Conservation (phyloP, 2,329 filamentous ascomycete species). For the Rutstroemia sydowiana region DNA sequence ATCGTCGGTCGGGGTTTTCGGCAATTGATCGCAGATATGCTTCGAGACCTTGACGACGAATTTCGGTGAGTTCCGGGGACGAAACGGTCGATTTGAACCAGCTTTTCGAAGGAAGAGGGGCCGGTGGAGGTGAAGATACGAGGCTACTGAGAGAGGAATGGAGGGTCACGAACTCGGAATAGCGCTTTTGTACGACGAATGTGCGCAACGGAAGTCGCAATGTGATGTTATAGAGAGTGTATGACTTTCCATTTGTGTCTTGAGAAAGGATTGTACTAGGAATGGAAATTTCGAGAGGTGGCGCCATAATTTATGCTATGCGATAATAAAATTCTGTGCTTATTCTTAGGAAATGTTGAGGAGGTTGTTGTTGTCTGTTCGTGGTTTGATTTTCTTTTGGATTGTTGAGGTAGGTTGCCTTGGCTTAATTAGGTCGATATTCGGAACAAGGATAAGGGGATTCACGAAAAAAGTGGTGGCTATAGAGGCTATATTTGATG, state of each 20-base stretch:
- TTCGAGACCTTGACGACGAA: slow-evolving; percentile 62
- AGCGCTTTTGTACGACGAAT: slow-evolving; percentile 71
- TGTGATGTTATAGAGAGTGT: slow-evolving; percentile 72
- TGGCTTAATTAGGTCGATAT: not conserved
- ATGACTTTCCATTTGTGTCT: slow-evolving; percentile 46
- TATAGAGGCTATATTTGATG: too few relatives aligned
- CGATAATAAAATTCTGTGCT: not conserved
- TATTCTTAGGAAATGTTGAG: not conserved
- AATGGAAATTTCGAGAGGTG: slow-evolving; percentile 60
- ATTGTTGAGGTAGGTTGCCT: slow-evolving; percentile 3
- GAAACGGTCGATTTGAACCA: slow-evolving; percentile 70
- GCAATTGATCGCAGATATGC: slow-evolving; percentile 66
- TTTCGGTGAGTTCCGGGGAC: slow-evolving; percentile 61
- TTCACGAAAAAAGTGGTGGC: slow-evolving; percentile 8
- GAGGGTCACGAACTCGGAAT: slow-evolving; percentile 68
- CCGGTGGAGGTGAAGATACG: slow-evolving; percentile 57
- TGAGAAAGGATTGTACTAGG: slow-evolving; percentile 53
- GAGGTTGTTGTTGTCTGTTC: not conserved
- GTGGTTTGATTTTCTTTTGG: not conserved
- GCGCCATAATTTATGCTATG: slow-evolving; percentile 42
- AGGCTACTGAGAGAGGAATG: slow-evolving; percentile 54
- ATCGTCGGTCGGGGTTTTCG: slow-evolving; percentile 64
- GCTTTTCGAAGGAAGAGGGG: slow-evolving; percentile 62
- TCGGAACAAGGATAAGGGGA: not conserved
- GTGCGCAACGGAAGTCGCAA: slow-evolving; percentile 70